A percentile compares a stretch with the other conserved stretches of the same genome.
These are phyloP conservation scores for Fusarium oligoseptatum DNA, from an alignment of 2,329 filamentous ascomycete species.

Conservation along the genomic window DNA sequence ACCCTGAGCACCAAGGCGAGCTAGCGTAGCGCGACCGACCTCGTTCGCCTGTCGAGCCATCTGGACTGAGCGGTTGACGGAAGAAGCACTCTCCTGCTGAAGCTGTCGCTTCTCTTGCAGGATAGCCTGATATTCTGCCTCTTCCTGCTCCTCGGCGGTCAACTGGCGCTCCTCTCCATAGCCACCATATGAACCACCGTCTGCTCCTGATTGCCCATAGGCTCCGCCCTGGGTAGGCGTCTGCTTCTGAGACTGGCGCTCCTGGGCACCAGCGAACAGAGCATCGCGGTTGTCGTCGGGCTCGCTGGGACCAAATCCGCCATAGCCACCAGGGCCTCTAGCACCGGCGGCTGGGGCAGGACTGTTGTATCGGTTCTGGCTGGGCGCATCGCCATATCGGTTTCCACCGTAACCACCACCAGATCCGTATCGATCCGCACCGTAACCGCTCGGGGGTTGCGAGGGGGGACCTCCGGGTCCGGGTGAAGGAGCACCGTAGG, in stretches of 20 bases:
- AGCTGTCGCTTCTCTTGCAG: conserved; percentile 71
- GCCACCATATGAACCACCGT: conserved; percentile 58
- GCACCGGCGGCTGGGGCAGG: conserved; percentile 50
- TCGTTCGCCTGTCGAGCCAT: conserved; percentile 60
- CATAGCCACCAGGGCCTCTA: conserved; percentile 70
- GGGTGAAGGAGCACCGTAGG: conserved; percentile 41
- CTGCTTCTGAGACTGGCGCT: conserved; percentile 61
- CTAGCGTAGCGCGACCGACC: conserved; percentile 78
- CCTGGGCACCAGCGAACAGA: conserved; percentile 70
- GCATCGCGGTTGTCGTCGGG: conserved; percentile 71
- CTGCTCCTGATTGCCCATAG: conserved; percentile 45
- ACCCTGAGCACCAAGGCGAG: conserved; percentile 80
- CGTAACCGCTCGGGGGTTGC: conserved; percentile 60
- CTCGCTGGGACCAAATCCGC: conserved; percentile 65
- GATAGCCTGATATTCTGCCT: conserved; percentile 75
- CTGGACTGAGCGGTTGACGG: conserved; percentile 56
- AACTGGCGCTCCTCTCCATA: conserved; percentile 81
- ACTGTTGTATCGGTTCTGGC: conserved; percentile 68
- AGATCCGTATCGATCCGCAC: conserved; percentile 65
- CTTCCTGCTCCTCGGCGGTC: conserved; percentile 84
- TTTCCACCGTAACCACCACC: conserved; percentile 65
- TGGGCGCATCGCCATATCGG: conserved; percentile 64
- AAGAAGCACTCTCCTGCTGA: conserved; percentile 77
- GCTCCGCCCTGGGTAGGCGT: conserved; percentile 37
- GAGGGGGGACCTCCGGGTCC: conserved; percentile 38